Percentiles rank a stretch among this genome's conserved stretches.
Evolutionary conservation across 306 rosid genomes (phyloP).

Genomic region (Clitoria ternatea): DNA sequence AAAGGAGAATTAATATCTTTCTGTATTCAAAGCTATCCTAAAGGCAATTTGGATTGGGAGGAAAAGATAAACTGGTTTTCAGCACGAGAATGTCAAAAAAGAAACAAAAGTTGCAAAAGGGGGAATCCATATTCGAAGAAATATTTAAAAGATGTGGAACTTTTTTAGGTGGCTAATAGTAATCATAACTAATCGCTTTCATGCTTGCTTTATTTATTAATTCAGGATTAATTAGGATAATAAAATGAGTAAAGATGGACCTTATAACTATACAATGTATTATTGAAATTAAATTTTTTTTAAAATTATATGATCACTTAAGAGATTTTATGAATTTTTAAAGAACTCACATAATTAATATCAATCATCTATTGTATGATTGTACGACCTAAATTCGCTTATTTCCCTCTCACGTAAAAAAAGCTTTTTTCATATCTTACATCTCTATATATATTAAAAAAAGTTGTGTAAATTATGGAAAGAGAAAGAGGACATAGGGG

Average conservation of each 20-base stretch:
- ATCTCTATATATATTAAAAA: no score
- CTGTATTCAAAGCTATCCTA: background rate
- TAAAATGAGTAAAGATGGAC: no score
- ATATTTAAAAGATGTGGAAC: background rate
- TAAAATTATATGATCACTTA: no score
- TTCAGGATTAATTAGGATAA: background rate
- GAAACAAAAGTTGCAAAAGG: background rate
- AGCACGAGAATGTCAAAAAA: background rate
- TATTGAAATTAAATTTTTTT: no score
- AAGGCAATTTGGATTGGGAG: background rate
- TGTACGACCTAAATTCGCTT: no score
- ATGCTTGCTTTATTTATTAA: slow-evolving; percentile 19
- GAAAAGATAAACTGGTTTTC: background rate
- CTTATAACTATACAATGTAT: no score
- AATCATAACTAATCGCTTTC: slow-evolving; percentile 1
- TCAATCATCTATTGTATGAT: no score
- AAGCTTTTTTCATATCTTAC: no score
- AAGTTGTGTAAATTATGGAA: background rate
- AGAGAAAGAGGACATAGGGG: background rate
- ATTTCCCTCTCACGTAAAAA: no score
- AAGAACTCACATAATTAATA: no score
- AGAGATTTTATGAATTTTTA: no score
- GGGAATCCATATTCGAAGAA: background rate
- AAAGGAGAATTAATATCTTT: background rate
- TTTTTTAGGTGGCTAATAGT: background rate